Base-by-base conservation (phyloP, 2,329 filamentous ascomycete species). In the Herpotrichia juniperi region DNA sequence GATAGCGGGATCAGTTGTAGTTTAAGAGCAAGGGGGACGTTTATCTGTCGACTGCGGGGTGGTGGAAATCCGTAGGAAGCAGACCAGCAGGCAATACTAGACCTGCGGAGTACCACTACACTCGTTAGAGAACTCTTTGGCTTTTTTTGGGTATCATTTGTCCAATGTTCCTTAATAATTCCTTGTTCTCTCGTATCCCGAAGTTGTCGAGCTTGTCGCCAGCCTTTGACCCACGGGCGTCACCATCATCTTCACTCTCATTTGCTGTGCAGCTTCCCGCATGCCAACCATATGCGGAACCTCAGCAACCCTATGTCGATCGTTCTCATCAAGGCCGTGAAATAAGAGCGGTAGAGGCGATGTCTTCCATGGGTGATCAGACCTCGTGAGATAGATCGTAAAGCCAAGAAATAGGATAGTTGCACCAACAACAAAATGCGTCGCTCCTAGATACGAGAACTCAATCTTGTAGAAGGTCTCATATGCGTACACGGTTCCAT, bases 291-390 rank as follows among this genome's bases (percentile, higher is more conserved):
- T 47, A 21, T 25, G 17, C 24, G 45, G 42, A 24, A 47, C 42
- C 21, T 53, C 50, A 37, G 31, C 45, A n/a, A 53, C 17, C n/a
- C 10, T 40, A 16, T 22, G 14, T 9, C 53, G 34, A 28, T 56
- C 49, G 16, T 50, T 22, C 2, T 11, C 16, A 3, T 24, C 32
- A 10, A 56, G 26, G 4, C 49, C 49, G 39, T 56, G 53, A 32
- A 53, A 56, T 11, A 56, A 26, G 17, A 53, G 26, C 14, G 53
- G 45, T 25, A 56, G 31, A 40, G 16, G 30, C 19, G 49, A 53
- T n/a, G 53, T 49, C 44, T 56, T 56, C 53, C 49, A 56, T 10
- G 50, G 39, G 11, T 56, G 30, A 37, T 56, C 42, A 5, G 7
- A 39, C 30, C 46, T 31, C 4, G 34, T 48, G 11, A 53, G 3